phyloP scores from a whole-genome alignment of 73 alveolate genomes.

The Paramecium biaurelia region DNA sequence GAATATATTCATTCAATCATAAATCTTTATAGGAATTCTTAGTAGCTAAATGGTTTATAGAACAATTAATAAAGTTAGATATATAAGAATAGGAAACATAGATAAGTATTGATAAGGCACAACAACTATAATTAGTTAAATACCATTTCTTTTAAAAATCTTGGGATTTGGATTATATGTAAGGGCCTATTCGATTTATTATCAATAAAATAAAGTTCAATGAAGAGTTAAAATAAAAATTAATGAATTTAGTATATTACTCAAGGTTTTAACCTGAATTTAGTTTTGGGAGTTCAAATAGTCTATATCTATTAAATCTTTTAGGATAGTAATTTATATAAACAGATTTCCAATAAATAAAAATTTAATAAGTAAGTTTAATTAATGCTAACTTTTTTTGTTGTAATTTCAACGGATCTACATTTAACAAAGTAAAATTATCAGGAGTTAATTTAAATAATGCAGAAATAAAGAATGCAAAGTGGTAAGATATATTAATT shows the following conservation, averaged over 20 bases:
- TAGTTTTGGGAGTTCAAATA: background rate
- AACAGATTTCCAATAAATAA: background rate
- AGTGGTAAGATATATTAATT: background rate
- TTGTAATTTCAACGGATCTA: background rate
- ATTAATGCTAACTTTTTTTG: background rate
- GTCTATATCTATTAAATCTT: background rate
- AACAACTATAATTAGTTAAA: background rate
- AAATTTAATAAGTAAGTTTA: background rate
- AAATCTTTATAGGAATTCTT: conserved; percentile 19
- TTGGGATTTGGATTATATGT: background rate
- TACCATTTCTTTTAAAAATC: background rate
- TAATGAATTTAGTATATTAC: background rate
- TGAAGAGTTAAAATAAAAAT: background rate
- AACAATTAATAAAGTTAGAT: background rate
- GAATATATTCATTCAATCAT: background rate
- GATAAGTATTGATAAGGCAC: background rate
- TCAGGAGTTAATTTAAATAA: background rate
- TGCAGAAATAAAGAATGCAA: background rate
- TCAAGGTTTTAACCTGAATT: background rate
- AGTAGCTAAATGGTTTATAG: conserved; percentile 32
- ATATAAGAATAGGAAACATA: background rate
- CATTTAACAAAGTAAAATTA: background rate
- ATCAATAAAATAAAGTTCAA: background rate
- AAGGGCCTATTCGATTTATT: background rate
- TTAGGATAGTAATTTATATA: background rate